Base-by-base conservation (phyloP, 2,329 filamentous ascomycete species). In the Ampelomyces quisqualis region DNA sequence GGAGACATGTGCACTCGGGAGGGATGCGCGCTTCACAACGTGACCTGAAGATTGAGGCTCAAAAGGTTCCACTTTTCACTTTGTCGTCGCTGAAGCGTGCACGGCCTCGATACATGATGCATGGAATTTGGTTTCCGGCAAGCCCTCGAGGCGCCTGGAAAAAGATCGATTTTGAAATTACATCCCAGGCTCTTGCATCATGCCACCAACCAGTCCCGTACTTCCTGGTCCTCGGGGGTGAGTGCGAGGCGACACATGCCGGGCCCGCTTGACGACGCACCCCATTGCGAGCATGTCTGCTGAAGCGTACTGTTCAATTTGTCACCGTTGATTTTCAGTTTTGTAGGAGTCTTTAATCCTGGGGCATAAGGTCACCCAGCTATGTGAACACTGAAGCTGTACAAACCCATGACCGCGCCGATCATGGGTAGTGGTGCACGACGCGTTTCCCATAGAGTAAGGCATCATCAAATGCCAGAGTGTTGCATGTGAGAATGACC, bases 211-310 rank as follows among this genome's bases (percentile, higher is more conserved):
- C 62, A 65, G 42, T 64, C 59, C 32, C 63, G 45, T 2, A 52
- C 49, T 10, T 52, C 29, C 37, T 64, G 62, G 27, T 65, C 60
- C 22, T 61, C 60, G 15, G 43, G 36, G 7, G 51, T 64, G 9
- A 90, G 73, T 2, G 85, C 73, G 1, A 90, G 76, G 2, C 87
- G 81, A 24, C 80, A 78, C 86, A 91, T 90, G 45, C 87, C 87
- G 0, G 82, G 86, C 34, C 55, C 56, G 3, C 45, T 44, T 5
- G 51, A 37, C 3, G 61, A 43, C 18, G 59, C 59, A 6, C 58
- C 59, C 53, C 59, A 60, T 49, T 43, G 41, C 10, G 59, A 49
- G 41, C 60, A 63, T 7, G 59, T 63, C 7, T 47, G 45, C 32
- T 63, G 57, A 1, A 61, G 37, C 1, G 51, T 63, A 14, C 31